phyloP scores from a whole-genome alignment of 345 rosid genomes.

The Linum trigynum region DNA sequence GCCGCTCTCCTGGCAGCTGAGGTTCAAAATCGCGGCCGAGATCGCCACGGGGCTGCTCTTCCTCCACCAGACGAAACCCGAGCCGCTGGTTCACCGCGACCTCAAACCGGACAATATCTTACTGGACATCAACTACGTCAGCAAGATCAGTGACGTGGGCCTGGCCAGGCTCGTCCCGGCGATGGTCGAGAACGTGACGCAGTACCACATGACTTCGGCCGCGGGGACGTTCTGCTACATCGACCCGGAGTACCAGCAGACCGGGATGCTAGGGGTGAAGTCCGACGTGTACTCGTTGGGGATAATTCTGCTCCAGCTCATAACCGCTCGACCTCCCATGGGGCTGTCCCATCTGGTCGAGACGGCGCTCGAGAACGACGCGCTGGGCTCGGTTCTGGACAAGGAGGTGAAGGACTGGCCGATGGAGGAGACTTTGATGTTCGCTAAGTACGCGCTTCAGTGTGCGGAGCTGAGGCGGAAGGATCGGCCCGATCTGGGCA shows the following conservation, averaged over 20 bases:
- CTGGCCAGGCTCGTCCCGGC: slow-evolving; percentile 81
- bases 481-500: slow-evolving; percentile 87
- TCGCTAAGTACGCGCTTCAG: slow-evolving; percentile 51
- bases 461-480: slow-evolving; percentile 79
- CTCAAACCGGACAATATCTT: slow-evolving; percentile 86
- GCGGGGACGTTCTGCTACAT: slow-evolving; percentile 94
- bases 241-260: slow-evolving; percentile 94
- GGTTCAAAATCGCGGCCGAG: slow-evolving; percentile 84
- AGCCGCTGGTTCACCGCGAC: slow-evolving; percentile 96
- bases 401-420: slow-evolving; percentile 78
- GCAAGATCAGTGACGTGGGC: slow-evolving; percentile 86
- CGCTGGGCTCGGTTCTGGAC: slow-evolving; percentile 51
- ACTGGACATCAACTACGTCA: slow-evolving; percentile 68
- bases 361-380: slow-evolving; percentile 47
- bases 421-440: slow-evolving; percentile 41
- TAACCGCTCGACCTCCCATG: slow-evolving; percentile 69
- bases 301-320: slow-evolving; percentile 63
- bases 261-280: slow-evolving; percentile 85
- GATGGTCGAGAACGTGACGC: slow-evolving; percentile 56
- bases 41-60: slow-evolving; percentile 74
- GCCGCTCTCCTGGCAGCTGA: slow-evolving; percentile 69
- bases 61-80: slow-evolving; percentile 92
- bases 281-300: slow-evolving; percentile 89
- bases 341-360: slow-evolving; percentile 53
- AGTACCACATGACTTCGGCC: slow-evolving; percentile 56